These are phyloP conservation scores for Lipomyces japonicus DNA, from an alignment of 805 yeast genomes.

Conservation along the genomic window DNA sequence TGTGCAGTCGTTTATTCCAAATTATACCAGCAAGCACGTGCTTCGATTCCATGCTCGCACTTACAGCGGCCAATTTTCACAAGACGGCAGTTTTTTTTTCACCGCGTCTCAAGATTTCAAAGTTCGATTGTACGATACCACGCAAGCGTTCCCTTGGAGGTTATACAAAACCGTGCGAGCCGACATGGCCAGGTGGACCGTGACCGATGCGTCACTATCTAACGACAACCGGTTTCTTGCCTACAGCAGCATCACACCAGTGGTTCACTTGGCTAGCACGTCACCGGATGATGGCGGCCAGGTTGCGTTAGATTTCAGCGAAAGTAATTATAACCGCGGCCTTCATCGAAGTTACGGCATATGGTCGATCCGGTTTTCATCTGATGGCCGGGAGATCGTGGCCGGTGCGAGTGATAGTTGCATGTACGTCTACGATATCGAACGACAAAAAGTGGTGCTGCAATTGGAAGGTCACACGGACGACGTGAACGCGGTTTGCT, in stretches of 20 bases:
- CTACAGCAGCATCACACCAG: slow-evolving; percentile 29
- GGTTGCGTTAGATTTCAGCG: slow-evolving; percentile 16
- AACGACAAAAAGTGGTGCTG: slow-evolving; percentile 15
- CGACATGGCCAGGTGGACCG: slow-evolving; percentile 32
- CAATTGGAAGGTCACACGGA: slow-evolving; percentile 26
- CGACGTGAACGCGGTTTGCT: slow-evolving; percentile 35
- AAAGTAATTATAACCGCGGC: slow-evolving; percentile 1
- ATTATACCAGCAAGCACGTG: slow-evolving; percentile 2
- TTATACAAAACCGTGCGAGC: slow-evolving; percentile 23
- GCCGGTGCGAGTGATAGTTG: slow-evolving; percentile 30
- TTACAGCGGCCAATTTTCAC: slow-evolving; percentile 35
- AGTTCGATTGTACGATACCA: slow-evolving; percentile 29
- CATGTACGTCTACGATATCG: slow-evolving; percentile 30
- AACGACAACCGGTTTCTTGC: slow-evolving; percentile 30
- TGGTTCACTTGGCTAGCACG: slow-evolving; percentile 28
- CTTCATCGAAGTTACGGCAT: slow-evolving; percentile 18
- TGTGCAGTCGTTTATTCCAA: slow-evolving; percentile 23
- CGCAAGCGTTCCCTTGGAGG: slow-evolving; percentile 24
- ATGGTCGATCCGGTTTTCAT: slow-evolving; percentile 31
- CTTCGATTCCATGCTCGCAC: slow-evolving; percentile 27
- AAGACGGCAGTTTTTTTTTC: slow-evolving; percentile 32
- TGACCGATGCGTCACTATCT: slow-evolving; percentile 33
- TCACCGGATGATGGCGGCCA: slow-evolving; percentile 25
- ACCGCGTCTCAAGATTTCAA: slow-evolving; percentile 32
- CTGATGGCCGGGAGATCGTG: slow-evolving; percentile 29